Conservation (phyloP, 208 protist genomes). For the Trypanosoma scelopori region DNA sequence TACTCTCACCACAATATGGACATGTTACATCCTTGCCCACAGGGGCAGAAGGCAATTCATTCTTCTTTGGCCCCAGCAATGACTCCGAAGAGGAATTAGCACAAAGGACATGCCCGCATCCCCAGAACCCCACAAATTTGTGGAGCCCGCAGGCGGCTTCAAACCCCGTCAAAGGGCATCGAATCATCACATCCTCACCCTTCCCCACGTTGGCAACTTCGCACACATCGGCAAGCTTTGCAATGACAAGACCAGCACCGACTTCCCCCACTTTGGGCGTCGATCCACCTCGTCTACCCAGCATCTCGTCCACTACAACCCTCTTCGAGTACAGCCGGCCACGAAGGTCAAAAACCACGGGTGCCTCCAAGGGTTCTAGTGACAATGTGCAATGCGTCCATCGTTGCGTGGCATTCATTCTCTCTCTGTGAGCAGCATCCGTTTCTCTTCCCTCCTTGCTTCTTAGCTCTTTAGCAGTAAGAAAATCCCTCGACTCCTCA, state of each 20-base stretch:
- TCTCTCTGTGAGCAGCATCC: conserved; percentile 20
- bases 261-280: neutral
- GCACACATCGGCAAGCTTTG: conserved; percentile 54
- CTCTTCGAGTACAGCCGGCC: conserved; percentile 70
- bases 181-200: conserved; percentile 34
- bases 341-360: conserved; percentile 59
- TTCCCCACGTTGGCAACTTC: conserved; percentile 44
- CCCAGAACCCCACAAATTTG: conserved; percentile 73
- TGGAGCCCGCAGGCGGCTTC: conserved; percentile 45
- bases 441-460: conserved; percentile 15
- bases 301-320: conserved; percentile 58
- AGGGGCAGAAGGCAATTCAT: neutral
- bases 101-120: conserved; percentile 73
- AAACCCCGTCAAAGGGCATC: conserved; percentile 61
- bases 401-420: conserved; percentile 29
- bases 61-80: conserved; percentile 1
- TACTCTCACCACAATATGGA: conserved; percentile 38
- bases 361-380: conserved; percentile 48
- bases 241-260: conserved; percentile 15
- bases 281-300: conserved; percentile 24
- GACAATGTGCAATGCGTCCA: conserved; percentile 71
- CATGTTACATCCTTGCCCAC: conserved; percentile 18
- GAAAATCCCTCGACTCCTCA: conserved; percentile 47
- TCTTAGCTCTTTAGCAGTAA: conserved; percentile 27
- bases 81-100: conserved; percentile 23